Percentiles rank a stretch among this genome's conserved stretches.
Conservation (phyloP, 768 basidiomycete genomes). For the Chalciporus sphaerocephalus region DNA sequence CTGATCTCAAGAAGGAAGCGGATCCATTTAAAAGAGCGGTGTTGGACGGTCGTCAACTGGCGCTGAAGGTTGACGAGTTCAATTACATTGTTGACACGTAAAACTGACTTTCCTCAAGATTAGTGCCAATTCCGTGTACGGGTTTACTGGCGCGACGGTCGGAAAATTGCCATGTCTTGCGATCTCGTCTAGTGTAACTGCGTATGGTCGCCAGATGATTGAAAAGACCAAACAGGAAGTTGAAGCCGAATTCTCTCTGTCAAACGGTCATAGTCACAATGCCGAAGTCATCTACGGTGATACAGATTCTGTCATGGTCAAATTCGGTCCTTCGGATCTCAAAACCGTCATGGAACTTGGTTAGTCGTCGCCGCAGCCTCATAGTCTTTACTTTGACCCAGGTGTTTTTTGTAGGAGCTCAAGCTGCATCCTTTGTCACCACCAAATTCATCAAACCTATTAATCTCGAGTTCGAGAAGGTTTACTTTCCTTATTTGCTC, state of each 20-base stretch:
- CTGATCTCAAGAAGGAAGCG: slow-evolving; percentile 92
- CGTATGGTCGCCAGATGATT: slow-evolving; percentile 99
- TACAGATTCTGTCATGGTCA: slow-evolving; percentile 99
- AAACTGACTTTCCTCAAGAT: slow-evolving; percentile 53
- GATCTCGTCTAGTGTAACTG: slow-evolving; percentile 92
- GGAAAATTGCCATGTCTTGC: slow-evolving; percentile 94
- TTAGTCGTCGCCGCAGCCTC: slow-evolving; percentile 31
- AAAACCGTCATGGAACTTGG: slow-evolving; percentile 86
- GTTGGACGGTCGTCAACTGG: slow-evolving; percentile 93
- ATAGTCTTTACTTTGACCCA: neutral
- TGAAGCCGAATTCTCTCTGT: slow-evolving; percentile 78
- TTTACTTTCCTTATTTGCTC: slow-evolving; percentile 95
- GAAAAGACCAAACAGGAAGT: slow-evolving; percentile 96
- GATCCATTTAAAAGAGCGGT: slow-evolving; percentile 98
- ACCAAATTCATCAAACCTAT: slow-evolving; percentile 90
- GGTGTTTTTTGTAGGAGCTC: slow-evolving; percentile 54
- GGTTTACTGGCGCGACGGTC: slow-evolving; percentile 96
- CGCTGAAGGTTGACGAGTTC: slow-evolving; percentile 66
- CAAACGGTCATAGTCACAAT: slow-evolving; percentile 81
- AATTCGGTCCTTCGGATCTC: slow-evolving; percentile 88
- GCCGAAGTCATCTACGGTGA: slow-evolving; percentile 98
- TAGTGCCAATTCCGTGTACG: slow-evolving; percentile 98
- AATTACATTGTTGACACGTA: neutral
- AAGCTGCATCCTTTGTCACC: slow-evolving; percentile 91
- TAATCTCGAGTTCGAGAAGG: slow-evolving; percentile 99